phyloP scores from a whole-genome alignment of 2,329 filamentous ascomycete species.

The Penicillium vulpinum region DNA sequence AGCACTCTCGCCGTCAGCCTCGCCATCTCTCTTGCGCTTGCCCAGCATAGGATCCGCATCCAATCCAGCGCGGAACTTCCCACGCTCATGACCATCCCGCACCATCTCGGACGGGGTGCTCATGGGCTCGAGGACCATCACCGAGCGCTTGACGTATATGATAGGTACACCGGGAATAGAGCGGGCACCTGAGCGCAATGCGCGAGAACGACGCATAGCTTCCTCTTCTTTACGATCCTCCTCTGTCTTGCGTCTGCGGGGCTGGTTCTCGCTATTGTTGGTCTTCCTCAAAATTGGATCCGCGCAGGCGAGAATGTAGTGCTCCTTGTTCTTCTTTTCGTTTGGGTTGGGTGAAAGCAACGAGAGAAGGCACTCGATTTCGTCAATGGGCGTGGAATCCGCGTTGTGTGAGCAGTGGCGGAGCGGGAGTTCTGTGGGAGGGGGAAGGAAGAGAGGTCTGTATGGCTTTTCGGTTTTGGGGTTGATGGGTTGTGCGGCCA shows the following conservation, averaged over 20 bases:
- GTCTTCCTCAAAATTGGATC: conserved; percentile 34
- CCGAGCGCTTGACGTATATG: conserved; percentile 53
- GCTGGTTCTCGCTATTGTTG: conserved; percentile 28
- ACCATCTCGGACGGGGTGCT: conserved; percentile 45
- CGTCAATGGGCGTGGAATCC: conserved; percentile 44
- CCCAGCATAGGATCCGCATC: conserved; percentile 29
- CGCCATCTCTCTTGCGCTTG: conserved; percentile 37
- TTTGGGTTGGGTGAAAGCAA: conserved; percentile 42
- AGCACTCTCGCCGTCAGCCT: conserved; percentile 20
- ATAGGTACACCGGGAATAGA: conserved; percentile 51
- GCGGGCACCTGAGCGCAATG: conserved; percentile 43
- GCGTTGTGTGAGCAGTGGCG: conserved; percentile 51
- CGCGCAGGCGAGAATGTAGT: conserved; percentile 49
- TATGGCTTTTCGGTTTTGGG: conserved; percentile 42
- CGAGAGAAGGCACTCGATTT: conserved; percentile 47
- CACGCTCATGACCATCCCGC: conserved; percentile 46
- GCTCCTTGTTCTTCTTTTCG: conserved; percentile 49
- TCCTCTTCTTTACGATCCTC: conserved; percentile 33
- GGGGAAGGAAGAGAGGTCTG: conserved; percentile 46
- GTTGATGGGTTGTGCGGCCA: conserved; percentile 40
- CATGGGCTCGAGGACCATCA: conserved; percentile 53
- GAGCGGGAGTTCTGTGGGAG: conserved; percentile 46
- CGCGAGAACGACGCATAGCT: conserved; percentile 32
- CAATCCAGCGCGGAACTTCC: conserved; percentile 49
- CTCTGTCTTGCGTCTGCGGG: conserved; percentile 34